Conservation (phyloP, 208 protist species). For the Leishmania martiniquensis region DNA sequence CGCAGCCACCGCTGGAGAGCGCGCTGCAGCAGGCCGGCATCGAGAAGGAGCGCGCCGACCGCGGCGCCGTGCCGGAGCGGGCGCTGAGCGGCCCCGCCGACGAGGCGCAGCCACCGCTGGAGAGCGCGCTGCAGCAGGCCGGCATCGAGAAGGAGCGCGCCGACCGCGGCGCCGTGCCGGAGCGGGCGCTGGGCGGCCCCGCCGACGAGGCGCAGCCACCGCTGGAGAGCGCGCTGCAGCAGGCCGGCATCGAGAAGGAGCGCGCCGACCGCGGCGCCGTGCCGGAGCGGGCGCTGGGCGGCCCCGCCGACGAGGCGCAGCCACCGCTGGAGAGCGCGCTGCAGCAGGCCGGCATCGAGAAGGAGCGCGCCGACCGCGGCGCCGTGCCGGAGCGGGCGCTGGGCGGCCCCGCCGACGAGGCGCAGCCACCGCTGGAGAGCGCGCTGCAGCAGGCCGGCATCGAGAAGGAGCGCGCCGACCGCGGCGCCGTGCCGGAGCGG, state of each 20-base stretch:
- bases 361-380: neutral
- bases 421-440: neutral
- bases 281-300: neutral
- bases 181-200: neutral
- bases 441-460: neutral
- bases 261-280: neutral
- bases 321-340: neutral
- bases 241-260: neutral
- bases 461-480: neutral
- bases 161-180: neutral
- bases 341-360: neutral
- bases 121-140: neutral
- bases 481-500: neutral
- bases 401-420: slow-evolving; percentile 5
- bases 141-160: neutral
- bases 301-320: neutral
- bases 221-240: neutral
- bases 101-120: neutral
- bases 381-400: slow-evolving; percentile 2
- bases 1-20: neutral
- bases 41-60: neutral
- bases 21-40: neutral
- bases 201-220: neutral
- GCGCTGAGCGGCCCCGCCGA: neutral
- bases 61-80: neutral